A percentile compares a stretch with the other conserved stretches of the same genome.
Conservation (phyloP, 1,284 basidiomycete genomes). For the Microbotryum intermedium region DNA sequence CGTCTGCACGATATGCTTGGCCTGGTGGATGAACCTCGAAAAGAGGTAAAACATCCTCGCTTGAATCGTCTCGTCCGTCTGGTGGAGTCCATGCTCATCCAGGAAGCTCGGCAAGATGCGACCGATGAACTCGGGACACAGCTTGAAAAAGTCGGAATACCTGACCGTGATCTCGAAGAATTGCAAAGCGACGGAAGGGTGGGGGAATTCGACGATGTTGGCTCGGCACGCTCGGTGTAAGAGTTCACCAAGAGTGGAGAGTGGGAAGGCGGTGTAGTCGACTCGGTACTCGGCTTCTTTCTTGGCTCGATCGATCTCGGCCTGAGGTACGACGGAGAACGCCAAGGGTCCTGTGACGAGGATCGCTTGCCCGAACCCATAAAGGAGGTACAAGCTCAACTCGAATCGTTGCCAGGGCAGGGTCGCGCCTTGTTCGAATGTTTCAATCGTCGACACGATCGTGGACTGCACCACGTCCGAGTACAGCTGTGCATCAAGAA, state of each 20-base stretch:
- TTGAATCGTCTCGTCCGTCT: slow-evolving; percentile 60
- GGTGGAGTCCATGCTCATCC: slow-evolving; percentile 75
- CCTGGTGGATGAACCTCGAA: slow-evolving; percentile 82
- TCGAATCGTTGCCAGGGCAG: slow-evolving; percentile 92
- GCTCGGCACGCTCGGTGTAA: slow-evolving; percentile 75
- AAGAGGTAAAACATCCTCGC: slow-evolving; percentile 87
- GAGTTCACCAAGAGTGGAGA: slow-evolving; percentile 86
- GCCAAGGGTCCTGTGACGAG: slow-evolving; percentile 19
- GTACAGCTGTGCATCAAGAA: slow-evolving; percentile 72
- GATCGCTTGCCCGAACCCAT: slow-evolving; percentile 50
- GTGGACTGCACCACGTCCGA: slow-evolving; percentile 61
- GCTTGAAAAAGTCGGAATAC: slow-evolving; percentile 94
- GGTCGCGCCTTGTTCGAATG: slow-evolving; percentile 48
- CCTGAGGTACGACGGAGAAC: slow-evolving; percentile 28
- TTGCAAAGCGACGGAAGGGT: slow-evolving; percentile 80
- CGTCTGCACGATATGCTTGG: slow-evolving; percentile 59
- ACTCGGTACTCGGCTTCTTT: slow-evolving; percentile 41
- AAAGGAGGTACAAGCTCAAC: slow-evolving; percentile 81
- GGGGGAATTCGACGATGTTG: slow-evolving; percentile 71
- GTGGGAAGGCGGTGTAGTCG: slow-evolving; percentile 73
- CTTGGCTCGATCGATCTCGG: slow-evolving; percentile 26
- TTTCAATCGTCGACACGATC: slow-evolving; percentile 61
- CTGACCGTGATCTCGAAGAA: slow-evolving; percentile 89
- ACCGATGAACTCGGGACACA: slow-evolving; percentile 74
- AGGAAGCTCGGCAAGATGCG: slow-evolving; percentile 84